Evolutionary conservation across 1,284 basidiomycete genomes (phyloP).

Genomic region (Trichosporon inkin): DNA sequence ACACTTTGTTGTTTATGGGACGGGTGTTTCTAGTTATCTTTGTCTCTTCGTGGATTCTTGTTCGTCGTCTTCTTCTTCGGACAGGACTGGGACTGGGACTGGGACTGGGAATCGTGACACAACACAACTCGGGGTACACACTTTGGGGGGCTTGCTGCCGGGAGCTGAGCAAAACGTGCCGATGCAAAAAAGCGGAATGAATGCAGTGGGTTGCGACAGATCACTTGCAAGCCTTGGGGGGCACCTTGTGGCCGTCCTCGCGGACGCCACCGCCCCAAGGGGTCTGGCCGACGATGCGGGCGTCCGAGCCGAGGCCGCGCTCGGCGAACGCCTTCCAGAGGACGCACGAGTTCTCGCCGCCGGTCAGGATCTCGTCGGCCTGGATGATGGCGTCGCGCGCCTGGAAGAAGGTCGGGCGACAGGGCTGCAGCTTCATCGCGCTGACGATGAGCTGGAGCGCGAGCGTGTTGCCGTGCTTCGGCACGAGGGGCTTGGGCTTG

Average conservation of each 20-base stretch:
- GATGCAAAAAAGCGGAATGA: neutral
- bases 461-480: constrained; percentile 88
- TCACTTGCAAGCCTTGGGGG: constrained; percentile 47
- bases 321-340: constrained; percentile 81
- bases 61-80: neutral
- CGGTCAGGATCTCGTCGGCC: constrained; percentile 85
- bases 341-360: constrained; percentile 85
- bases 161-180: neutral
- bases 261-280: constrained; percentile 90
- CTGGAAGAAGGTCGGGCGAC: constrained; percentile 84
- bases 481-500: constrained; percentile 61
- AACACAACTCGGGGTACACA: neutral
- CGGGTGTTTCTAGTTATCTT: neutral
- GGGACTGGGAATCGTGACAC: neutral
- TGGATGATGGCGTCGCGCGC: constrained; percentile 89
- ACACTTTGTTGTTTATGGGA: neutral
- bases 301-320: constrained; percentile 74
- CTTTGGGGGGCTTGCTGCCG: too few relatives aligned
- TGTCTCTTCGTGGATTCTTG: neutral
- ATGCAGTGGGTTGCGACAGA: neutral
- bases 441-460: constrained; percentile 79
- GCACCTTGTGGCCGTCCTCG: constrained; percentile 52
- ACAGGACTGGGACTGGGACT: too few relatives aligned
- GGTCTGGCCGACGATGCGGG: constrained; percentile 67
- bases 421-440: constrained; percentile 92